These are phyloP conservation scores for Actinomortierella ambigua DNA, from an alignment of 371 early-diverging fungal species.

Conservation along the genomic window DNA sequence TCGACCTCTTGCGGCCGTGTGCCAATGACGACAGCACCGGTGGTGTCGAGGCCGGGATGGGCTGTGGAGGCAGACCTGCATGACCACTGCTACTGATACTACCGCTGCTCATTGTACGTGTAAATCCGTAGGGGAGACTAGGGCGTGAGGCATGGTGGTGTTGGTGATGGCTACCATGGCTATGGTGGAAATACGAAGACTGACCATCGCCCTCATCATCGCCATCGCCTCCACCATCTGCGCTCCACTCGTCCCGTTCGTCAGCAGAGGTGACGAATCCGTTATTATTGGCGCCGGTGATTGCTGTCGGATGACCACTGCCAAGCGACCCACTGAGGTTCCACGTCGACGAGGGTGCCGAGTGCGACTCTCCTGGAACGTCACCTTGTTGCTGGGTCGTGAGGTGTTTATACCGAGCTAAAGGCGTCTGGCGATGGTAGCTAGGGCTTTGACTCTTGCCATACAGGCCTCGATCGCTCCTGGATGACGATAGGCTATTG, in stretches of 20 bases:
- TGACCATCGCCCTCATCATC: conserved; percentile 41
- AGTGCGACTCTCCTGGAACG: conserved; percentile 26
- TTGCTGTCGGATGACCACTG: too few species aligned
- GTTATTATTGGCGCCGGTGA: too few species aligned
- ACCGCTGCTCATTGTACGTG: not conserved
- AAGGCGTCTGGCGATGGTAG: conserved; percentile 12
- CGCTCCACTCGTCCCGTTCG: conserved; percentile 41
- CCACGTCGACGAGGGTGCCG: conserved; percentile 30
- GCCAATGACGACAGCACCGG: not conserved
- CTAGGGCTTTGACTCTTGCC: not conserved
- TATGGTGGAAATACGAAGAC: conserved; percentile 1
- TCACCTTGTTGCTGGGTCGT: conserved; percentile 11
- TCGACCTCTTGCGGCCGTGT: conserved; percentile 26
- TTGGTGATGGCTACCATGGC: too few species aligned
- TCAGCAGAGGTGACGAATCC: conserved; percentile 31
- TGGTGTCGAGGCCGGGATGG: not conserved
- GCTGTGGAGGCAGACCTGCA: conserved; percentile 1
- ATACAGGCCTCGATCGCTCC: not conserved
- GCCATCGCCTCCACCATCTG: conserved; percentile 32
- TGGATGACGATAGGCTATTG: too few species aligned
- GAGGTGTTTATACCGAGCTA: conserved; percentile 24
- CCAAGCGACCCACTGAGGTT: conserved; percentile 10
- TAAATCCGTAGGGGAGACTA: too few species aligned
- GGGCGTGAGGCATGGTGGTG: too few species aligned
- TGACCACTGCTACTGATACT: conserved; percentile 11